Evolutionary conservation across 441 rosid species (phyloP), one percentile per base, ranked within the genome.

Genomic region (Gossypium davidsonii): DNA sequence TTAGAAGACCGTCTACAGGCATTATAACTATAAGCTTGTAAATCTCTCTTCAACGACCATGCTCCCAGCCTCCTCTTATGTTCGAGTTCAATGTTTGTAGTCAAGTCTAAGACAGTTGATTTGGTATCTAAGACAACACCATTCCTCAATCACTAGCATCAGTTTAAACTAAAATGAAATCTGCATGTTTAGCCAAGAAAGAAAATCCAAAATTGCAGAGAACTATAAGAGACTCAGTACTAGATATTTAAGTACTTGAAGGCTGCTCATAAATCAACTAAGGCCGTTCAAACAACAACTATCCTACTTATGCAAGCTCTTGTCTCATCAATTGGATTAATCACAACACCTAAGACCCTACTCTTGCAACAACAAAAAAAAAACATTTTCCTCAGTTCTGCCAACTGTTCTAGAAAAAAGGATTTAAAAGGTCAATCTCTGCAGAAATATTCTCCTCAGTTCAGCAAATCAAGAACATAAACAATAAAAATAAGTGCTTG

Each of bases 391-490:
- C 56, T 66, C 70, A 12, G 14, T 14, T 44, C 18, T 21, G 20
- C 56, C 21, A 46, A 15, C 9, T 11, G 53, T 66, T 66, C 49
- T 23, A 66, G 15, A 25, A 23, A 66, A 53, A 46, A 48, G 37
- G 37, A 46, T 46, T 46, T 23, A 20, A 66, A 17, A 37, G 46
- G 20, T 64, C 51, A 64, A 39, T 39, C 48, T 39, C 68, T 4
- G 17, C 51, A 39, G 52, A 64, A 64, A 39, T 66, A 25, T 4
- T 42, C 12, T 31, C 26, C 67, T 14, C 7, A 7, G 56, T 66
- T 46, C 70, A 66, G 21, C 34, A 66, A 46, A 66, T 46, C 56
- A 46, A 42, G 55, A 66, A 23, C 70, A 66, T 23, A 46, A 14
- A 42, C 53, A 20, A 11, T 10, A 44, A 44, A 44, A 66, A 46